These are phyloP conservation scores for Ustilago vetiveriae DNA, from an alignment of 1,284 basidiomycete genomes.

Conservation along the genomic window DNA sequence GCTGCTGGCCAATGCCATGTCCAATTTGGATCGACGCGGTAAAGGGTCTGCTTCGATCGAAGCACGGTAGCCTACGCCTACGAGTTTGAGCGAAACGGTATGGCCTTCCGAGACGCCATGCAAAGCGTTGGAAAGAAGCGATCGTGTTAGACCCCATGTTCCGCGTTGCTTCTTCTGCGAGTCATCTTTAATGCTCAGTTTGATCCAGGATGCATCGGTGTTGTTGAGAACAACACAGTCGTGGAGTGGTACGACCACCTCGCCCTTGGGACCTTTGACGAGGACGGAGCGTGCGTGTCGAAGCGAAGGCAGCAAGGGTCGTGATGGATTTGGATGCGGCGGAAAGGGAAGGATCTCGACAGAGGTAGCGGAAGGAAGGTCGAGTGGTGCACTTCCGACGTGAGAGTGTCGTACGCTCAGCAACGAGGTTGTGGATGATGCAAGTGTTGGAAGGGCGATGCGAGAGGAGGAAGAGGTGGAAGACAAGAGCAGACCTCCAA, in stretches of 20 bases:
- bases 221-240: conserved; percentile 41
- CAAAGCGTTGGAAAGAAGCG: conserved; percentile 87
- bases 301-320: conserved; percentile 49
- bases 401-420: conserved; percentile 49
- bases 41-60: conserved; percentile 82
- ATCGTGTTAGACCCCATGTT: conserved; percentile 92
- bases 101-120: conserved; percentile 89
- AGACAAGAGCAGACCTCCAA: conserved; percentile 21
- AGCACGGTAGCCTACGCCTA: conserved; percentile 94
- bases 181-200: conserved; percentile 77
- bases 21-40: conserved; percentile 41
- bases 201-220: conserved; percentile 6
- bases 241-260: conserved; percentile 57
- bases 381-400: conserved; percentile 57
- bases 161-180: conserved; percentile 80
- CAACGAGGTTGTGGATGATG: not conserved
- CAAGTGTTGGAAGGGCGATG: conserved; percentile 69
- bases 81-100: conserved; percentile 81
- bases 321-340: conserved; percentile 60
- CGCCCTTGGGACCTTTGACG: conserved; percentile 59
- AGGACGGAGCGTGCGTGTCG: conserved; percentile 54
- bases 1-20: conserved; percentile 35
- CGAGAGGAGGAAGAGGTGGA: conserved; percentile 68
- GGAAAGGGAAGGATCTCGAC: conserved; percentile 56
- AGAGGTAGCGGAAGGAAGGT: conserved; percentile 44